Conservation (phyloP, 768 basidiomycete genomes). For the Pleurotus tuber-regium region DNA sequence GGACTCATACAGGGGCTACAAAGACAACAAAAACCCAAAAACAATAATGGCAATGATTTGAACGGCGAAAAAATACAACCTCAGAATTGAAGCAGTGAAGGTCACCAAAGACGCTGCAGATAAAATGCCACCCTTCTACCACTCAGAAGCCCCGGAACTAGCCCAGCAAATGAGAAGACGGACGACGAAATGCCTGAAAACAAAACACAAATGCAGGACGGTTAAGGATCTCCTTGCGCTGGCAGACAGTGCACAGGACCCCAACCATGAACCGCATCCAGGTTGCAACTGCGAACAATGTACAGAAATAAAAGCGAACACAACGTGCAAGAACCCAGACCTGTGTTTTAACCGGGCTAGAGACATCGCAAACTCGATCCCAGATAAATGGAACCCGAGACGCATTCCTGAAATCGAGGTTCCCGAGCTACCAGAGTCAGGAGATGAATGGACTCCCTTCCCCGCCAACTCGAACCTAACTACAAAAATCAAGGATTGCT, state of each 20-base stretch:
- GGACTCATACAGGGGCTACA: neutral
- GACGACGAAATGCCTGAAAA: constrained; percentile 1
- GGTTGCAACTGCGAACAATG: neutral
- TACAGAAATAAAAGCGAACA: neutral
- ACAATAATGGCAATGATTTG: constrained; percentile 1
- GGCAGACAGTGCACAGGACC: neutral
- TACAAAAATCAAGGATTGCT: neutral
- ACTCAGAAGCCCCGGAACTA: neutral
- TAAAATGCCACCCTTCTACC: neutral
- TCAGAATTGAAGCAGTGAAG: neutral
- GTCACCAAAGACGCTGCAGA: neutral
- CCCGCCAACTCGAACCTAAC: neutral
- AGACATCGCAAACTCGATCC: neutral
- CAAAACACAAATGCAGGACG: neutral
- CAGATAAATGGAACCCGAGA: constrained; percentile 1
- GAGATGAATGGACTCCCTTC: neutral
- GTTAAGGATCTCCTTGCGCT: neutral
- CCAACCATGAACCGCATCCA: neutral
- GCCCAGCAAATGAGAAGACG: neutral
- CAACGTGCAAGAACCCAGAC: neutral
- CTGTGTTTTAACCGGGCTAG: neutral
- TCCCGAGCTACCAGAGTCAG: neutral
- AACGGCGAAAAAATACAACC: constrained; percentile 8
- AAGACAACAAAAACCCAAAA: constrained; percentile 1
- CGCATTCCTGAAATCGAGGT: neutral